A percentile compares a stretch with the other conserved stretches of the same genome.
Evolutionary conservation across 2,329 filamentous ascomycete genomes (phyloP).

Genomic region (Claviceps digitariae): DNA sequence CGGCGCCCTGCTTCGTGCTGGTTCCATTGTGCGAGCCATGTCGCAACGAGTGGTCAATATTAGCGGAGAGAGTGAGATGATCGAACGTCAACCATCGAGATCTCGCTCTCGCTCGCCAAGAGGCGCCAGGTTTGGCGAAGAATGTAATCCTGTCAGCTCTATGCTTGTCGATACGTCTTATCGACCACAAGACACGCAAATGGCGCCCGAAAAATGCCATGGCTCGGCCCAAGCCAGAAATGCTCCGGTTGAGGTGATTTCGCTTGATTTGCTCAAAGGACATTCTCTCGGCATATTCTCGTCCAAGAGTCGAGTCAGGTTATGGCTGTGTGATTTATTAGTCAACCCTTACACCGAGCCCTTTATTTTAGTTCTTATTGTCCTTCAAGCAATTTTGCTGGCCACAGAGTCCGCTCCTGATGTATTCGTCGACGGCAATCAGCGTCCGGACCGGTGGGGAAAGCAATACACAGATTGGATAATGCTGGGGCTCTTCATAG

Average conservation of each 20-base stretch:
- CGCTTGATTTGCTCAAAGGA: constrained; percentile 66
- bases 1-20: constrained; percentile 52
- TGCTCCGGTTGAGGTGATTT: constrained; percentile 7
- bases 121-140: constrained; percentile 21
- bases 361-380: constrained; percentile 70
- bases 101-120: constrained; percentile 45
- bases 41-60: constrained; percentile 97
- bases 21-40: constrained; percentile 71
- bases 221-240: constrained; percentile 4
- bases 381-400: constrained; percentile 78
- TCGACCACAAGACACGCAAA: constrained; percentile 31
- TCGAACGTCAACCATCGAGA: constrained; percentile 57
- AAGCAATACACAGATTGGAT: constrained; percentile 59
- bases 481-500: constrained; percentile 67
- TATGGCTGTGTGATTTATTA: constrained; percentile 66
- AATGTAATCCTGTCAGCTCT: constrained; percentile 15
- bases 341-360: constrained; percentile 82
- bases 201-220: constrained; percentile 31
- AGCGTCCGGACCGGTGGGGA: constrained; percentile 53
- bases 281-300: constrained; percentile 77
- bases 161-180: constrained; percentile 37
- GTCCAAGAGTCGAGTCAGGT: constrained; percentile 60
- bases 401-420: constrained; percentile 66
- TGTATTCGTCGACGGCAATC: constrained; percentile 50
- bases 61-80: constrained; percentile 76